Evolutionary conservation across 169 alveolate genomes (phyloP).

Genomic region (Theileria annulata): DNA sequence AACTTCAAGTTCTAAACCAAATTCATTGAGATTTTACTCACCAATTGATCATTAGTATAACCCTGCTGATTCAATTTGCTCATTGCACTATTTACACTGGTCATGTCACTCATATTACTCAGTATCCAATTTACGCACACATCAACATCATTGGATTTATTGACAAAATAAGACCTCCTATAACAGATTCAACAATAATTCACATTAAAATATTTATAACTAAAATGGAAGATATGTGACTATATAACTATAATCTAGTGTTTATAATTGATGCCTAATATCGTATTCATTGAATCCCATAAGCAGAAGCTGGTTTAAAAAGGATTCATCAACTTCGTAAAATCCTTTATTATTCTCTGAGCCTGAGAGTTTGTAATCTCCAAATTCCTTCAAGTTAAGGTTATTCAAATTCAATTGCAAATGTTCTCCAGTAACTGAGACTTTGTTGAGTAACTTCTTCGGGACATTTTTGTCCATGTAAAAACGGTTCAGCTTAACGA

Average conservation of each 20-base stretch:
- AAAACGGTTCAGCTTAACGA: slow-evolving; percentile 66
- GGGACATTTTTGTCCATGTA: slow-evolving; percentile 72
- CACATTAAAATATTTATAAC: too few relatives aligned
- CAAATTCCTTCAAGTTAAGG: background rate
- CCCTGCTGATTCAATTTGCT: background rate
- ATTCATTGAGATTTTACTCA: background rate
- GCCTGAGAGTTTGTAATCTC: background rate
- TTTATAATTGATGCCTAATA: slow-evolving; percentile 27
- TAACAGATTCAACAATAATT: background rate
- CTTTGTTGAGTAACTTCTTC: slow-evolving; percentile 61
- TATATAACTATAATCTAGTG: too few relatives aligned
- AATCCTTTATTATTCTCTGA: slow-evolving; percentile 16
- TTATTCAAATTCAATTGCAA: background rate
- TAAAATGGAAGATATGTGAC: too few relatives aligned
- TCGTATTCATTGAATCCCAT: slow-evolving; percentile 55
- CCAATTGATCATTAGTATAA: background rate
- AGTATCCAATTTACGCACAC: slow-evolving; percentile 70
- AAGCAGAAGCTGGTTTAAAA: slow-evolving; percentile 41
- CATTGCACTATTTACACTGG: background rate
- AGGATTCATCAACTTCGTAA: background rate
- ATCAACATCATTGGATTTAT: slow-evolving; percentile 53
- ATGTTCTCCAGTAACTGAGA: background rate
- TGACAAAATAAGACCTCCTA: slow-evolving; percentile 11
- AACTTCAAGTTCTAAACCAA: background rate
- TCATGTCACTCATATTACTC: slow-evolving; percentile 30